Evolutionary conservation across 768 basidiomycete genomes (phyloP).

Genomic region (Tubosaeta brunneosetosa): DNA sequence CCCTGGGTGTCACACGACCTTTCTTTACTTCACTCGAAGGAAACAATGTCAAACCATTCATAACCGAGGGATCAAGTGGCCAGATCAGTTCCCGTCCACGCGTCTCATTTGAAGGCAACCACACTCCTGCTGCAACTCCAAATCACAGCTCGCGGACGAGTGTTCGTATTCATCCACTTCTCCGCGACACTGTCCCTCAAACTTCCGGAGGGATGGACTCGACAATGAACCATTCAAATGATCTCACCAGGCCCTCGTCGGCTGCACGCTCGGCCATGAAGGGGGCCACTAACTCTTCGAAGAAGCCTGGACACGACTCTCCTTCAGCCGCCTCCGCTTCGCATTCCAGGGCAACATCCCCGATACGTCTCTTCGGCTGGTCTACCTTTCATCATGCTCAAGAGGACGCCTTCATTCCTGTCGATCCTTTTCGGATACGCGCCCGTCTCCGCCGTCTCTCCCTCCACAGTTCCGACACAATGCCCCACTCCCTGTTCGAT

Average conservation of each 20-base stretch:
- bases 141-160: conserved; percentile 28
- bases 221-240: conserved; percentile 6
- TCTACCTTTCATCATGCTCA: conserved; percentile 47
- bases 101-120: conserved; percentile 48
- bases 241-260: conserved; percentile 8
- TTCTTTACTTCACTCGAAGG: conserved; percentile 13
- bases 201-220: conserved; percentile 9
- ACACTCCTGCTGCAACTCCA: conserved; percentile 32
- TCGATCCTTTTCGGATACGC: conserved; percentile 47
- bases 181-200: conserved; percentile 13
- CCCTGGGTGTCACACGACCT: conserved; percentile 29
- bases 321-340: conserved; percentile 28
- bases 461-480: conserved; percentile 19
- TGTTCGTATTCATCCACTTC: conserved; percentile 29
- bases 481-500: conserved; percentile 16
- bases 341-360: conserved; percentile 46
- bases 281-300: conserved; percentile 6
- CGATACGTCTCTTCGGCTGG: conserved; percentile 55
- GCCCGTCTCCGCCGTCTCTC: conserved; percentile 20
- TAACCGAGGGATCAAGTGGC: conserved; percentile 37
- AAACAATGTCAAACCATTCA: conserved; percentile 16
- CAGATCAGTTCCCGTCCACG: conserved; percentile 47
- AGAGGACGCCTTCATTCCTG: conserved; percentile 53
- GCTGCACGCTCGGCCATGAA: conserved; percentile 5
- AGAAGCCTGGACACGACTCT: conserved; percentile 24